phyloP scores from a whole-genome alignment of 345 rosid genomes.

The Aquilaria malaccensis region DNA sequence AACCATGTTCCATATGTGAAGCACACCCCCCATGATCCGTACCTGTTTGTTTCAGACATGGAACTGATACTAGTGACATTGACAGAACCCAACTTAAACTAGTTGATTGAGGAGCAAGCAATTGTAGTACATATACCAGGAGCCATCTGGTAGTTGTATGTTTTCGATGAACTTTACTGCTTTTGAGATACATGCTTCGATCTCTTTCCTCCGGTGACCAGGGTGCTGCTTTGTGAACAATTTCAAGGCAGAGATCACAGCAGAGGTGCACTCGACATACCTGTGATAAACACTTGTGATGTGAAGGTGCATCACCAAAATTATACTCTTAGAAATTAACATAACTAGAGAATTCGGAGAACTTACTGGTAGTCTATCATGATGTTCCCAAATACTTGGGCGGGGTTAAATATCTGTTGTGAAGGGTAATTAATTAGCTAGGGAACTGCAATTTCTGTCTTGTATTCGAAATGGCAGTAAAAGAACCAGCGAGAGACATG shows the following conservation, averaged over 20 bases:
- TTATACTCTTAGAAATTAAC: neutral
- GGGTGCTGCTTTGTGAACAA: slow-evolving; percentile 29
- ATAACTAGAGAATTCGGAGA: neutral
- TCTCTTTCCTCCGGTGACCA: slow-evolving; percentile 28
- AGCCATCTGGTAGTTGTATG: slow-evolving; percentile 53
- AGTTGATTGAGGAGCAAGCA: no score
- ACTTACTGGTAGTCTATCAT: slow-evolving; percentile 69
- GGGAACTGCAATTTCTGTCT: neutral
- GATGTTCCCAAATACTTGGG: slow-evolving; percentile 58
- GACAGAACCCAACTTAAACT: neutral
- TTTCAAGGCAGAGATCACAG: slow-evolving; percentile 55
- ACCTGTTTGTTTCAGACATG: slow-evolving; percentile 25
- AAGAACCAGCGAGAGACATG: neutral
- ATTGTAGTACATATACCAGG: slow-evolving; percentile 34
- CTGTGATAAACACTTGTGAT: slow-evolving; percentile 15
- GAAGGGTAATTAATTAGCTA: neutral
- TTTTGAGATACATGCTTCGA: slow-evolving; percentile 31
- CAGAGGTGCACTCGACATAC: slow-evolving; percentile 78
- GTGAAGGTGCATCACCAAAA: neutral
- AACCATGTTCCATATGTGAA: slow-evolving; percentile 81
- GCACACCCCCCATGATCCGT: slow-evolving; percentile 82
- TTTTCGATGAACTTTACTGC: slow-evolving; percentile 41
- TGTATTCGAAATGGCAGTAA: neutral
- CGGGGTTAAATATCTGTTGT: slow-evolving; percentile 58
- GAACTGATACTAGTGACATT: neutral